Evolutionary conservation across 345 rosid species (phyloP).

Genomic region (Mallotus nudiflorus): DNA sequence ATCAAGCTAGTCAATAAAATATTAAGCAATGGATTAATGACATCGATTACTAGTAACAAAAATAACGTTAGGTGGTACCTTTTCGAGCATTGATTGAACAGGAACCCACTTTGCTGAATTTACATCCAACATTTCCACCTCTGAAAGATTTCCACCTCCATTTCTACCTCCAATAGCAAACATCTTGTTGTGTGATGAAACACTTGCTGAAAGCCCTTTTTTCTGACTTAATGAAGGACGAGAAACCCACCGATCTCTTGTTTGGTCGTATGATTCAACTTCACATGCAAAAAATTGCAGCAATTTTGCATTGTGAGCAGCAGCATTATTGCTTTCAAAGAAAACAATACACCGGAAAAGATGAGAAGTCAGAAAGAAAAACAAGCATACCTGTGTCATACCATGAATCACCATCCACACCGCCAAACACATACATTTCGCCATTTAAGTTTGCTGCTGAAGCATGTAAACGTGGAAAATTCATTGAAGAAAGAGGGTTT

Average conservation of each 20-base stretch:
- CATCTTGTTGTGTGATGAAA: slow-evolving; percentile 47
- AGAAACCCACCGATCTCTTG: slow-evolving; percentile 53
- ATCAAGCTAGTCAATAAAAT: neutral
- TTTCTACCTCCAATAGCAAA: slow-evolving; percentile 80
- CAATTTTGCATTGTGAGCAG: neutral
- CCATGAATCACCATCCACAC: slow-evolving; percentile 56
- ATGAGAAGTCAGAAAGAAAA: slow-evolving; percentile 12
- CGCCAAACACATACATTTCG: slow-evolving; percentile 64
- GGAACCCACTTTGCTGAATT: slow-evolving; percentile 66
- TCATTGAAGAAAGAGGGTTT: slow-evolving; percentile 56
- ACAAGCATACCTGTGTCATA: slow-evolving; percentile 53
- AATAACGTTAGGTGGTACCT: no score
- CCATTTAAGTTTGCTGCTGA: slow-evolving; percentile 53
- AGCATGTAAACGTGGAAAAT: slow-evolving; percentile 59
- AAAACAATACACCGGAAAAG: no score
- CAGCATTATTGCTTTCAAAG: slow-evolving; percentile 2
- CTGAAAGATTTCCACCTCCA: slow-evolving; percentile 45
- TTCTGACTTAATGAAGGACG: slow-evolving; percentile 47
- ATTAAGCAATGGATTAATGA: neutral
- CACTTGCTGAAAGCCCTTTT: slow-evolving; percentile 71
- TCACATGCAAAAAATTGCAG: slow-evolving; percentile 20
- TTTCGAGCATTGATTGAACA: slow-evolving; percentile 58
- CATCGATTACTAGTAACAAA: no score
- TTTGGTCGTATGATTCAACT: slow-evolving; percentile 69
- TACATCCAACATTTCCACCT: slow-evolving; percentile 86